Base-by-base conservation (phyloP, 345 rosid species). In the Gossypium rotundifolium region DNA sequence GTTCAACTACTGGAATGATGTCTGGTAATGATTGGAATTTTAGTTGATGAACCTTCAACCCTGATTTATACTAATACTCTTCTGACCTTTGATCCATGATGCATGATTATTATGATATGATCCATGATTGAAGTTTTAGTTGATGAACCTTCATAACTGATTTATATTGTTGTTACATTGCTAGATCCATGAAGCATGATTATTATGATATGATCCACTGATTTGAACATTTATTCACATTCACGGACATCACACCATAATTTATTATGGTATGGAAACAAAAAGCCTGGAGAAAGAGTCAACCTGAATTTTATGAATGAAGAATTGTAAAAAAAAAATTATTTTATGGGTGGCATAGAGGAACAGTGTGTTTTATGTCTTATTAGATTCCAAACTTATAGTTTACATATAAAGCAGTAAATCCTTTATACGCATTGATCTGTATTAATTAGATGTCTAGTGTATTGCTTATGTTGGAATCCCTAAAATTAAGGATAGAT, bases 21-120 rank as follows among this genome's bases (percentile, higher is more conserved):
- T 48, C 52, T 38, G 18, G 11, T 55, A 20, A 57, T 55, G 18
- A 55, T 22, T 54, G 61, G 6, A 72, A 38, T 40, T 71, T 71
- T 42, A 29, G 65, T 54, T 14, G 53, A 18, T 40, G 8, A 27
- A 57, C 33, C 49, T 55, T 38, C 38, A 71, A 18, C 12, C n/a
- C 54, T 20, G 38, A 45, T 42, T 11, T 66, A 22, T 22, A 3
- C 2, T 3, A 22, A 4, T 58, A 22, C 33, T 5, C 4, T 67
- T 67, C 11, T 18, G 38, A 33, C 40, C 40, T 5, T 33, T 33
- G 33, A 69, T 16, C 14, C 17, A 52, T 54, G 25, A 18, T 70
- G 42, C 62, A 18, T 2, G 48, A 55, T 71, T n/a, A 54, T 54
- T 71, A 18, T 68, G 72, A 13, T 68, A 45, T 49, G 72, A 69